Conservation (phyloP, 2,329 filamentous ascomycete genomes). For the Rhexocercosporidium sp. region DNA sequence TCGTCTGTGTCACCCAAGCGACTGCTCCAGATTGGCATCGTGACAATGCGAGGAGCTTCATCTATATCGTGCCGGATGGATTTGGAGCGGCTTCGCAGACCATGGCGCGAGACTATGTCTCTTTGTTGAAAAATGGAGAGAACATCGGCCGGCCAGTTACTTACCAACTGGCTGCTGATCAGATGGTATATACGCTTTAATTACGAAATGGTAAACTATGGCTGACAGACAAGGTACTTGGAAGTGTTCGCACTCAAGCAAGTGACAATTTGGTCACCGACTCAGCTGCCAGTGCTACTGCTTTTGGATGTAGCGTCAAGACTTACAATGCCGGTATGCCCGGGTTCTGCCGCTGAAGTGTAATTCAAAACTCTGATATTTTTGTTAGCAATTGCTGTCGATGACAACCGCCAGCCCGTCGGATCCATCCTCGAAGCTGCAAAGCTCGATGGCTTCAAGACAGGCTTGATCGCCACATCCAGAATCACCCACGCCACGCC, state of each 20-base stretch:
- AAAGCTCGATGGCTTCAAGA: conserved; percentile 13
- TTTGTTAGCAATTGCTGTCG: conserved; percentile 6
- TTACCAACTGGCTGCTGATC: conserved; percentile 15
- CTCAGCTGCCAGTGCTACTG: conserved; percentile 9
- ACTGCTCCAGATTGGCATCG: conserved; percentile 9
- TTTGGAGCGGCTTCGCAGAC: conserved; percentile 9
- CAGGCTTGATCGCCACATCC: conserved; percentile 8
- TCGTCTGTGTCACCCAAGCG: not conserved
- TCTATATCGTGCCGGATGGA: conserved; percentile 17
- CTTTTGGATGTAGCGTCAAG: conserved; percentile 13
- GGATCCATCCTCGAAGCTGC: conserved; percentile 14
- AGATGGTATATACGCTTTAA: not conserved
- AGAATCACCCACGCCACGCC: conserved; percentile 18
- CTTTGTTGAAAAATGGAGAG: conserved; percentile 7
- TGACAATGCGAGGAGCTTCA: not conserved
- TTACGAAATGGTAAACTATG: not conserved
- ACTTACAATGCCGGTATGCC: conserved; percentile 11
- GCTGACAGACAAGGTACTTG: not conserved
- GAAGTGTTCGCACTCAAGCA: conserved; percentile 3
- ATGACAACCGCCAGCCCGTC: conserved; percentile 6
- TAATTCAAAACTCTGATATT: not conserved
- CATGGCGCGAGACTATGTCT: conserved; percentile 8
- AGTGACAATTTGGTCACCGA: conserved; percentile 12
- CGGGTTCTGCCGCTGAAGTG: not conserved
- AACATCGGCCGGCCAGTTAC: not conserved